Evolutionary conservation across 805 yeast species (phyloP).

Genomic region (Schwanniomyces vanrijiae): DNA sequence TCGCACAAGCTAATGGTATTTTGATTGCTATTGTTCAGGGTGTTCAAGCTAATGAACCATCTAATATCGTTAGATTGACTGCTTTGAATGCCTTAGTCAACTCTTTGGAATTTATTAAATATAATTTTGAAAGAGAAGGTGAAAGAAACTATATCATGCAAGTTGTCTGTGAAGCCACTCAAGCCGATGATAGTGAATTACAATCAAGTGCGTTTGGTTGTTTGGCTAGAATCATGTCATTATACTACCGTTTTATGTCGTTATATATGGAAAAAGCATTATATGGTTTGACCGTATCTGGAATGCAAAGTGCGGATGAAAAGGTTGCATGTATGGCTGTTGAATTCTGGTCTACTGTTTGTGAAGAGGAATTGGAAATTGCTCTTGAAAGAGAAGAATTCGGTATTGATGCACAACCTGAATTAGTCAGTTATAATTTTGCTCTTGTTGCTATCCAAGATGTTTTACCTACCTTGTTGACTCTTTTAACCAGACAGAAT

Average conservation of each 20-base stretch:
- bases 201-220: conserved; percentile 97
- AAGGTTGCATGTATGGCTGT: conserved; percentile 97
- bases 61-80: conserved; percentile 73
- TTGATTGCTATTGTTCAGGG: conserved; percentile 96
- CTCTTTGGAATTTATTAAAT: conserved; percentile 84
- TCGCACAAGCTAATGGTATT: conserved; percentile 86
- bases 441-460: conserved; percentile 81
- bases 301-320: conserved; percentile 84
- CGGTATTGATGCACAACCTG: conserved; percentile 45
- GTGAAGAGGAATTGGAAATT: conserved; percentile 92
- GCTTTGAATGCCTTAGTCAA: conserved; percentile 90
- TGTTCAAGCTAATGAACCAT: conserved; percentile 80
- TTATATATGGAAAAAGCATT: conserved; percentile 97
- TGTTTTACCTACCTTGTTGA: conserved; percentile 83
- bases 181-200: conserved; percentile 73
- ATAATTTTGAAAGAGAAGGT: conserved; percentile 87
- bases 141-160: conserved; percentile 98
- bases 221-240: conserved; percentile 84
- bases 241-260: conserved; percentile 87
- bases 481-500: conserved; percentile 80
- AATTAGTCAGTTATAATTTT: conserved; percentile 67
- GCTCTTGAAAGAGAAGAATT: conserved; percentile 65
- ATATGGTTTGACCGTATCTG: conserved; percentile 83
- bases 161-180: conserved; percentile 99
- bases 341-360: conserved; percentile 99